phyloP scores from a whole-genome alignment of 495 filamentous ascomycete species.

The Podospora sp. region DNA sequence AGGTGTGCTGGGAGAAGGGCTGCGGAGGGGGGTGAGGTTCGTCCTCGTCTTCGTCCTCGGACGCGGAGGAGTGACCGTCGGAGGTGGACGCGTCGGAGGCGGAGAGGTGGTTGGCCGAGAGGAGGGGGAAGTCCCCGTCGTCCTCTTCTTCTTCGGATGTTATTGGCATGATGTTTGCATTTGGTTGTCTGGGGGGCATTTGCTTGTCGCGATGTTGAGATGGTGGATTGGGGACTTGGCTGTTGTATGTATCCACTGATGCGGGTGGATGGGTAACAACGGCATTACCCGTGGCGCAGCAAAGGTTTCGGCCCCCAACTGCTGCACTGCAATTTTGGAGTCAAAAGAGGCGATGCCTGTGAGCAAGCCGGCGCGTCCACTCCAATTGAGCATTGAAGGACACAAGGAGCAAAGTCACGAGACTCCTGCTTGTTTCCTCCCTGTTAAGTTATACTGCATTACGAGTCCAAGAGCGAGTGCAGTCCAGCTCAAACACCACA shows the following conservation, averaged over 20 bases:
- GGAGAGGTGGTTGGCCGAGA: conserved; percentile 36
- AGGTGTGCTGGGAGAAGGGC: conserved; percentile 57
- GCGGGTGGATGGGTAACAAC: neutral
- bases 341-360: neutral
- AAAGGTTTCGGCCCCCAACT: too few relatives aligned
- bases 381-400: too few relatives aligned
- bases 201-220: neutral
- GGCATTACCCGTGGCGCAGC: neutral
- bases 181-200: neutral
- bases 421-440: too few relatives aligned
- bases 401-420: too few relatives aligned
- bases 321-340: neutral
- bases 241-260: neutral
- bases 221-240: neutral
- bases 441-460: too few relatives aligned
- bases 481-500: too few relatives aligned
- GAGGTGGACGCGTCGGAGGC: conserved; percentile 22
- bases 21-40: conserved; percentile 35
- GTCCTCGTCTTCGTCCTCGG: conserved; percentile 25
- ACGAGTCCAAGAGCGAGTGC: too few relatives aligned
- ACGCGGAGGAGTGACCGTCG: conserved; percentile 2
- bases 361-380: too few relatives aligned
- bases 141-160: conserved; percentile 54
- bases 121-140: conserved; percentile 37
- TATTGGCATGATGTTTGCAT: conserved; percentile 45